Evolutionary conservation across 805 yeast genomes (phyloP), one percentile per base, ranked within the genome.

Genomic region (Pichia manshurica): DNA sequence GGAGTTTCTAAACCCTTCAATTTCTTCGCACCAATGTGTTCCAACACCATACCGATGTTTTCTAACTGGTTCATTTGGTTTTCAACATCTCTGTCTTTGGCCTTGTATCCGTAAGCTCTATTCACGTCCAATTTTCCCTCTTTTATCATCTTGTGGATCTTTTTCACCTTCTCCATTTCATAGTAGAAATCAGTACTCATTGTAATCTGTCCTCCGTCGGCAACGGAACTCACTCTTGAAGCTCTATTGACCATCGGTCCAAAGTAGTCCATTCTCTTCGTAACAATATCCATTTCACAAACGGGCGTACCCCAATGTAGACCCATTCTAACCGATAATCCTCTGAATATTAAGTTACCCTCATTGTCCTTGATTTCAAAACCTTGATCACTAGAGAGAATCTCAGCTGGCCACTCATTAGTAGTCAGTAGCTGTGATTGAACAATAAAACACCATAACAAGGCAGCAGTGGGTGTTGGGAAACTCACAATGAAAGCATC

Each of bases 191-290:
- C 97, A 7, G 81, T 74, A 58, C 95, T 84, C 48, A 90, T 75
- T 0, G 96, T 81, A 25, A 91, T 87, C 65, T 91, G 96, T n/a
- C 99, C 99, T 50, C 99, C 99, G 65, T 88, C 96, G 0, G 99
- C 99, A 44, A 87, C 85, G 7, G 96, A 86, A 61, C 90, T 83
- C 22, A 93, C 91, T 58, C 99, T 76, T 1, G 98, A 83, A 1
- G 99, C 87, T 44, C 96, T 75, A 60, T 93, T 93, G 29, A 93
- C 99, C 89, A 93, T 90, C 0, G 99, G 99, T 0, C 99, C 99
- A 58, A 93, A 85, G 66, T 93, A 93, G 68, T 93, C 99, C 99
- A 93, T 93, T 70, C 99, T 81, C 56, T 89, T 80, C 0, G 99
- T 93, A 46, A 90, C 90, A 50, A 91, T 84, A 69, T 93, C 99